phyloP scores from a whole-genome alignment of 2,329 filamentous ascomycete genomes.

The Fusarium oxysporum region DNA sequence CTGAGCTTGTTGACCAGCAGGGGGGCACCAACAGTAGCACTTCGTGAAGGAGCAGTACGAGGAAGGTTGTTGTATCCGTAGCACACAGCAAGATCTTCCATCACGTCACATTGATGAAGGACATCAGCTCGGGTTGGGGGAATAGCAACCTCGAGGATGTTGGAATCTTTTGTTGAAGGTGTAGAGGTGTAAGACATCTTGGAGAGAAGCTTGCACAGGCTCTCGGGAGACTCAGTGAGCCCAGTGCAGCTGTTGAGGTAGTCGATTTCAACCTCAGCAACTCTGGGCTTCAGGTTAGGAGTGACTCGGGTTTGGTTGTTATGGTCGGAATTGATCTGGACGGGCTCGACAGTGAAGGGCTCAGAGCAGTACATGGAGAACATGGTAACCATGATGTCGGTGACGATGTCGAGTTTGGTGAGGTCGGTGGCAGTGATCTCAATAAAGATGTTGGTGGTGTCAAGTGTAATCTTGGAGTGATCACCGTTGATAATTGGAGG shows the following conservation, averaged over 20 bases:
- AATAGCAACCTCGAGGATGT: constrained; percentile 83
- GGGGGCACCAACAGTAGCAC: constrained; percentile 86
- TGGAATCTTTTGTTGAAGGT: constrained; percentile 75
- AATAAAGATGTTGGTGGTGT: constrained; percentile 95
- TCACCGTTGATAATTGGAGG: constrained; percentile 98
- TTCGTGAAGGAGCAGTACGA: constrained; percentile 85
- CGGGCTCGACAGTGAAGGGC: constrained; percentile 91
- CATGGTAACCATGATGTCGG: constrained; percentile 96
- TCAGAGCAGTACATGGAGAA: constrained; percentile 93
- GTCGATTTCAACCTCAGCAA: constrained; percentile 84
- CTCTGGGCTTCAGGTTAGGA: constrained; percentile 81
- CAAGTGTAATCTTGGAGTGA: constrained; percentile 92
- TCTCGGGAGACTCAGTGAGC: constrained; percentile 76
- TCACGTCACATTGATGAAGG: constrained; percentile 95
- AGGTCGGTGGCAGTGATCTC: constrained; percentile 96
- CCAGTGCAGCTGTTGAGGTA: constrained; percentile 96
- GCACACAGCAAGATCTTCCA: constrained; percentile 97
- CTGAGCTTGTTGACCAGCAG: constrained; percentile 93
- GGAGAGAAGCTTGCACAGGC: constrained; percentile 81
- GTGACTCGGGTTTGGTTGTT: constrained; percentile 85
- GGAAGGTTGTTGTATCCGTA: constrained; percentile 98
- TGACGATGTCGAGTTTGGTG: constrained; percentile 96
- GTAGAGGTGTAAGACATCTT: constrained; percentile 91
- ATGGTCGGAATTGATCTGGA: constrained; percentile 92
- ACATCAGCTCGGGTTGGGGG: constrained; percentile 94